These are phyloP conservation scores for Hibiscus trionum DNA, from an alignment of 345 rosid species.

Conservation along the genomic window DNA sequence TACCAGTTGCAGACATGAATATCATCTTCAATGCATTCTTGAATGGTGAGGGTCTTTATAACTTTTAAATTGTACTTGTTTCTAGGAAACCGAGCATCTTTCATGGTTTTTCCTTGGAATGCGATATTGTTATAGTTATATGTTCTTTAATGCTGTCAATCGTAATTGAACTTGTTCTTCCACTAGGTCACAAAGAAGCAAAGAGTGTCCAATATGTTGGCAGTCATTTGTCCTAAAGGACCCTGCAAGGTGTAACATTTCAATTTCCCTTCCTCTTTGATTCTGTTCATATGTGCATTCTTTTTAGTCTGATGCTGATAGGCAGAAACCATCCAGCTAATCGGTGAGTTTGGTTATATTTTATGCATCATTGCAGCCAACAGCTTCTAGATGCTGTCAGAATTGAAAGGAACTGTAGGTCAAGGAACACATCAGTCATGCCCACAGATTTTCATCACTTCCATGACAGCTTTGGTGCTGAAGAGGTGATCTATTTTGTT, in stretches of 20 bases:
- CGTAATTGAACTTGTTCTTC: slow-evolving; percentile 14
- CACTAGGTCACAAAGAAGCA: slow-evolving; percentile 89
- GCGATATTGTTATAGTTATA: background rate
- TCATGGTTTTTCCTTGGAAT: background rate
- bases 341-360: background rate
- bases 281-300: background rate
- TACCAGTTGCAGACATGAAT: slow-evolving; percentile 88
- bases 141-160: background rate
- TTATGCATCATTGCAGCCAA: slow-evolving; percentile 42
- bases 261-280: background rate
- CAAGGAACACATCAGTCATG: slow-evolving; percentile 29
- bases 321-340: slow-evolving; percentile 9
- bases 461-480: slow-evolving; percentile 36
- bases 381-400: slow-evolving; percentile 72
- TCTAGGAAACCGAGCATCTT: background rate
- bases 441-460: slow-evolving; percentile 20
- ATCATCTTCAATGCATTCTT: slow-evolving; percentile 91
- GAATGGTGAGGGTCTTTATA: slow-evolving; percentile 48
- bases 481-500: slow-evolving; percentile 37
- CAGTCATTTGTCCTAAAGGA: slow-evolving; percentile 58
- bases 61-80: background rate
- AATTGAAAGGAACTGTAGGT: slow-evolving; percentile 45
- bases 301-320: slow-evolving; percentile 1
- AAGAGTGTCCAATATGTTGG: slow-evolving; percentile 94
- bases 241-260: slow-evolving; percentile 47